Conservation (phyloP, 2,329 filamentous ascomycete genomes). For the Plenodomus lindquistii region DNA sequence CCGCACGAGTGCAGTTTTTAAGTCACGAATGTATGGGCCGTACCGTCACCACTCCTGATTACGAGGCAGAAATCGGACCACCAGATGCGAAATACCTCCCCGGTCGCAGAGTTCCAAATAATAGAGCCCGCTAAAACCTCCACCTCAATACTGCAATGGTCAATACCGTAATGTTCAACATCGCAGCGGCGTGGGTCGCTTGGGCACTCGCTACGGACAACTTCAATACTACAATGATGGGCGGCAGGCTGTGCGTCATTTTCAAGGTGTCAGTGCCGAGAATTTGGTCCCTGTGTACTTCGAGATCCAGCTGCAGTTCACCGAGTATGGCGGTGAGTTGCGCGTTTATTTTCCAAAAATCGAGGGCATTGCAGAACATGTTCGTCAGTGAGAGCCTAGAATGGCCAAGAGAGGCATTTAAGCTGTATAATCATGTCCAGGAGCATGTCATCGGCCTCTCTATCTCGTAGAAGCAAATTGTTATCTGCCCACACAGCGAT, state of each 20-base stretch:
- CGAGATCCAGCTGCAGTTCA: constrained; percentile 1
- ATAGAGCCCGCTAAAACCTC: constrained; percentile 34
- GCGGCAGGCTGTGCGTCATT: background rate
- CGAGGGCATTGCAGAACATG: background rate
- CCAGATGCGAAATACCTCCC: constrained; percentile 56
- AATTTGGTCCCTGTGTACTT: background rate
- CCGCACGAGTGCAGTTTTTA: constrained; percentile 51
- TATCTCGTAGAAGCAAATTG: too few relatives aligned
- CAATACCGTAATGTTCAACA: background rate
- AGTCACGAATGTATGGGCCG: constrained; percentile 54
- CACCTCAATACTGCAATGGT: background rate
- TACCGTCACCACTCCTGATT: constrained; percentile 43
- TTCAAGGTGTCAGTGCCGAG: background rate
- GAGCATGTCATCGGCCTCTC: too few relatives aligned
- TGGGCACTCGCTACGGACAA: background rate
- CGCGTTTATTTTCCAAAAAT: background rate
- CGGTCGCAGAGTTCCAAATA: constrained; percentile 55
- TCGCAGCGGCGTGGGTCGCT: background rate
- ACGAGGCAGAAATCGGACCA: constrained; percentile 43
- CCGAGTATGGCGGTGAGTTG: background rate
- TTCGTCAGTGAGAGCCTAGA: background rate
- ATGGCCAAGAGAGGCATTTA: background rate
- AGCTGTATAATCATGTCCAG: background rate
- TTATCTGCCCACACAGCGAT: too few relatives aligned
- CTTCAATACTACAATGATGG: background rate